Percentiles rank a stretch among this genome's conserved stretches.
These are phyloP conservation scores for Carex sylvatica DNA, from an alignment of 202 grass and related monocot species.

Conservation along the genomic window DNA sequence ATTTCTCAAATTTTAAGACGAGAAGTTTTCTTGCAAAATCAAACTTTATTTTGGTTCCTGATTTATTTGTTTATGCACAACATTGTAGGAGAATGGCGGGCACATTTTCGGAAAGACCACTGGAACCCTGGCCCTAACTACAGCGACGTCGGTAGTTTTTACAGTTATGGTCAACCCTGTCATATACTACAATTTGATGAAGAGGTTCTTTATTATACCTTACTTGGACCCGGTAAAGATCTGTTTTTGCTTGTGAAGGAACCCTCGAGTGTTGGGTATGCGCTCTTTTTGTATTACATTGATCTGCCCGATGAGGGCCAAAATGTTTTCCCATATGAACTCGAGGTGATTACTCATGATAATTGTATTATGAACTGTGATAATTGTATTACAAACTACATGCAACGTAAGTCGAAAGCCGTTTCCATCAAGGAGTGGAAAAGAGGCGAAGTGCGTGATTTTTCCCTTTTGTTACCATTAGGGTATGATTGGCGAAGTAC, in stretches of 20 bases:
- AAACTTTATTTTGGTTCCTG: background rate
- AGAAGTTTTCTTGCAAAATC: background rate
- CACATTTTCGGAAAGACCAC: conserved; percentile 51
- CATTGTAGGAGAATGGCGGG: conserved; percentile 38
- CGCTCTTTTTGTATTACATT: conserved; percentile 41
- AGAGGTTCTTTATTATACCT: conserved; percentile 41
- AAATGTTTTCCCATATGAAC: conserved; percentile 42
- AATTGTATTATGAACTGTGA: background rate
- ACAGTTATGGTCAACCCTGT: conserved; percentile 31
- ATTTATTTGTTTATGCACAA: background rate
- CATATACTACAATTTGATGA: conserved; percentile 31
- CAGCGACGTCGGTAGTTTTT: background rate
- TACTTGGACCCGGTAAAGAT: conserved; percentile 52
- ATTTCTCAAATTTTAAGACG: background rate
- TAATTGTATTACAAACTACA: background rate
- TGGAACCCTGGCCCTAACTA: background rate
- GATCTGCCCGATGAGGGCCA: conserved; percentile 23
- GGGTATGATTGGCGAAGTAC: background rate
- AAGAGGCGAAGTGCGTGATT: conserved; percentile 27
- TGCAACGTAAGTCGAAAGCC: conserved; percentile 30
- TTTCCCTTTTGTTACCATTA: conserved; percentile 61
- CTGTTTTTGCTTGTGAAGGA: conserved; percentile 68
- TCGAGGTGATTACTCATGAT: conserved; percentile 7
- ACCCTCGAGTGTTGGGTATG: conserved; percentile 15
- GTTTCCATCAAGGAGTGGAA: conserved; percentile 44